These are phyloP conservation scores for Ehretia macrophylla DNA, from an alignment of 257 asterid genomes.

Conservation along the genomic window DNA sequence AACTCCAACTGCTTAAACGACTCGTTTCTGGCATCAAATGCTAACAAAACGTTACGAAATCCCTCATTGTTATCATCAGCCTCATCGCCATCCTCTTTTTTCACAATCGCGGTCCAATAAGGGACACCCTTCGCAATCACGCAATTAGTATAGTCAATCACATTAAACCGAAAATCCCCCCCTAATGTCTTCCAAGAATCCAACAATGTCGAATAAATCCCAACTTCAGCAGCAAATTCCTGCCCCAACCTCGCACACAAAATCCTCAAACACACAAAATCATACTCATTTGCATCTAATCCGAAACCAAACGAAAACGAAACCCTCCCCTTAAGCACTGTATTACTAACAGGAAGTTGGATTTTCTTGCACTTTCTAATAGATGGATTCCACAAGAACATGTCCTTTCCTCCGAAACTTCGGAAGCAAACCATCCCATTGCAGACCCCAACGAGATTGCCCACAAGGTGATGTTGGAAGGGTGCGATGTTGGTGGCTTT, in stretches of 20 bases:
- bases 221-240: not conserved
- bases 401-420: constrained; percentile 2
- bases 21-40: not conserved
- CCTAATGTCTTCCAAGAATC: not conserved
- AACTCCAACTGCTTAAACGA: constrained; percentile 1
- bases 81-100: not conserved
- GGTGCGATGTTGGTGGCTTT: not conserved
- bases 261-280: constrained; percentile 1
- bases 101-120: constrained; percentile 1
- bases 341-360: not conserved
- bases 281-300: not conserved
- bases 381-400: not conserved
- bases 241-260: not conserved
- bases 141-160: not conserved
- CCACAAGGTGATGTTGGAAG: not conserved
- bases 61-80: not conserved
- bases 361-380: not conserved
- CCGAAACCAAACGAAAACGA: constrained; percentile 2
- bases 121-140: not conserved
- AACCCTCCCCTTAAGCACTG: not conserved
- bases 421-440: not conserved
- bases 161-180: not conserved
- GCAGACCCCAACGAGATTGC: not conserved
- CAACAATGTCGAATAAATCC: constrained; percentile 5
- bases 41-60: not conserved